Base-by-base conservation (phyloP, 1,284 basidiomycete genomes). In the Mycena citricolor region DNA sequence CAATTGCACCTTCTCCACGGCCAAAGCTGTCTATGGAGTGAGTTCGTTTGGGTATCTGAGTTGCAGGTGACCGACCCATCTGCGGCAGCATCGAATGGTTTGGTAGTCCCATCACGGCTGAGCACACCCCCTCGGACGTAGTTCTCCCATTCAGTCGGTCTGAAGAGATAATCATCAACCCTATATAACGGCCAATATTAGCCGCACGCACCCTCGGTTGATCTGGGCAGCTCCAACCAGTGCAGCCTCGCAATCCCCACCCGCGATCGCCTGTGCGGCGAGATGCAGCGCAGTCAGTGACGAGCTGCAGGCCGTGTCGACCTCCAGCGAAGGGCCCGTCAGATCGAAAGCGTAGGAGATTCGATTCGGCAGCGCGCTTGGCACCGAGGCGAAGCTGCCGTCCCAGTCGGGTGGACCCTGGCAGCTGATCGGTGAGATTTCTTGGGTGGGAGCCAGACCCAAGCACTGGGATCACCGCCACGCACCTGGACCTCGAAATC, bases 221-320 rank as follows among this genome's bases (percentile, higher is more conserved):
- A 69, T 48, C 45, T 73, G 71, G 44, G 62, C 65, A 23, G 69
- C 71, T 10, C 64, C 71, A 19, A 78, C 67, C 4, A 78, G 59
- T 2, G 74, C 76, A n/a, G 71, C 65, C 22, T 73, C 68, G 33
- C 75, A 67, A 32, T 77, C 74, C 4, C 73, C 74, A 25, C 58
- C 57, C 20, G 57, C 59, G 3, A 77, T 56, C 1, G 71, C 67
- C 26, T 68, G 67, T 3, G 74, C 62, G 2, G 74, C 74, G n/a
- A 77, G 63, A 51, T 77, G 73, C 30, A 70, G 62, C 5, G 71
- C 72, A 5, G 65, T 69, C 6, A 73, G 57, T 29, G 64, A 68
- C 22, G 72, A 75, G 35, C 69, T 74, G 50, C 76, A 78, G 5
- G 72, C 76, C 1, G 75, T 76, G 48, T 77, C 75, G 0, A 69